A percentile compares a stretch with the other conserved stretches of the same genome.
Evolutionary conservation across 1,284 basidiomycete species (phyloP).

Genomic region (Moesziomyces sp.): DNA sequence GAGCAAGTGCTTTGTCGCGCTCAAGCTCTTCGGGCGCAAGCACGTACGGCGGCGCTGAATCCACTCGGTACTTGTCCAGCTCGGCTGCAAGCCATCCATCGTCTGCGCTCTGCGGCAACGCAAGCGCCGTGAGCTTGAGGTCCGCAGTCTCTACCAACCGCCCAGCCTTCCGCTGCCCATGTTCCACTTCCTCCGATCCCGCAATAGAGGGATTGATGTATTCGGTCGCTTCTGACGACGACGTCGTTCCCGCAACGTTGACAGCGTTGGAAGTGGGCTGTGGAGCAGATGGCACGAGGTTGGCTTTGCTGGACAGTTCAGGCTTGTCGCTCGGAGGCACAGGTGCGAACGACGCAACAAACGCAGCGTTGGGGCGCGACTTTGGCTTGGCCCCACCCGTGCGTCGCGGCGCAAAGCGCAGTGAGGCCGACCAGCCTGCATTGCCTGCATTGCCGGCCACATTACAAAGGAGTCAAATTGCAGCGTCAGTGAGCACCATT

Average conservation of each 20-base stretch:
- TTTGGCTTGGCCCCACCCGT: constrained; percentile 30
- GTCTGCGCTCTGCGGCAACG: constrained; percentile 19
- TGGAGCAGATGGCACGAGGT: too few species aligned
- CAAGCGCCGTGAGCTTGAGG: constrained; percentile 25
- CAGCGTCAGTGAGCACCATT: constrained; percentile 31
- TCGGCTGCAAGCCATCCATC: constrained; percentile 15
- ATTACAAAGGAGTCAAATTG: neutral
- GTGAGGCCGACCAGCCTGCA: constrained; percentile 56
- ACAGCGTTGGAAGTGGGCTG: too few species aligned
- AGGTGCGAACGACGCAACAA: constrained; percentile 36
- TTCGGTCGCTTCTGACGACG: too few species aligned
- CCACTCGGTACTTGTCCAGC: constrained; percentile 16
- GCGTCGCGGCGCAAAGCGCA: constrained; percentile 56
- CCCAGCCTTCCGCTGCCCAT: neutral
- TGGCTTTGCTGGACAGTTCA: neutral
- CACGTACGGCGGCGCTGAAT: constrained; percentile 21
- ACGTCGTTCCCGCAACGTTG: too few species aligned
- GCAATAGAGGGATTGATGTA: too few species aligned
- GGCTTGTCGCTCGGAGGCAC: neutral
- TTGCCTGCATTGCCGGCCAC: constrained; percentile 3
- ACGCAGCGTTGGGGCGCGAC: constrained; percentile 32
- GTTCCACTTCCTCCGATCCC: neutral
- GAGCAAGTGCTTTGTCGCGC: constrained; percentile 25
- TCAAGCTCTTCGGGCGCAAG: constrained; percentile 33
- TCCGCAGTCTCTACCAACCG: constrained; percentile 2